Base-by-base conservation (phyloP, 805 yeast species). In the Sungouiella thailandica region DNA sequence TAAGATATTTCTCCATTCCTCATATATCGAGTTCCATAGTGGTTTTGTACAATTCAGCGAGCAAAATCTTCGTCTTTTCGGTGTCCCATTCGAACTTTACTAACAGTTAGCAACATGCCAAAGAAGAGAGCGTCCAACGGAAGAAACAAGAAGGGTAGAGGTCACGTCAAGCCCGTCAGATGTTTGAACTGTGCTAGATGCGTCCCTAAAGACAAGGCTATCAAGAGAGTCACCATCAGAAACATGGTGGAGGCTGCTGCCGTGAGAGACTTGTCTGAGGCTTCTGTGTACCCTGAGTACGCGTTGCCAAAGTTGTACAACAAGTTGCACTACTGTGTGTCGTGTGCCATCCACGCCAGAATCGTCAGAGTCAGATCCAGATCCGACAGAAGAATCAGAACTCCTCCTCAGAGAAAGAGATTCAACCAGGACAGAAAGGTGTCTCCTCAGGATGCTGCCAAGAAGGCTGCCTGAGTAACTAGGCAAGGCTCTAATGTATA, bases 101-200 rank as follows among this genome's bases (percentile, higher is more conserved):
- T n/a, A n/a, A n/a, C n/a, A n/a, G 10, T 32, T 37, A 41, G 72
- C 80, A 30, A 72, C 53, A 93, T 93, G 99, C 97, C 98, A 76
- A 93, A 93, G 87, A 93, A 93, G 97, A 90, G 99, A 89, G 88
- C 97, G 74, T 88, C 97, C 93, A 88, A 89, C 97, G 99, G 99
- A 83, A 90, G 99, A 82, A 93, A 93, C 94, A 93, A 93, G 94
- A 89, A 88, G 80, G 97, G 97, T 72, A 93, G 99, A 87, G 99
- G 99, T 71, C 97, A 93, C 96, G 96, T 86, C 74, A 86, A 85
- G 76, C 95, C 96, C 70, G 97, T 90, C 66, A 89, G 99, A 84
- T 93, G 99, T 81, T 84, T 88, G 68, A 93, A 93, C 96, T 93
- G 99, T 77, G 84, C 96, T 63, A 87, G 95, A 75, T 86, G 95